Conservation (phyloP, 495 filamentous ascomycete genomes). For the Delitschia confertaspora region DNA sequence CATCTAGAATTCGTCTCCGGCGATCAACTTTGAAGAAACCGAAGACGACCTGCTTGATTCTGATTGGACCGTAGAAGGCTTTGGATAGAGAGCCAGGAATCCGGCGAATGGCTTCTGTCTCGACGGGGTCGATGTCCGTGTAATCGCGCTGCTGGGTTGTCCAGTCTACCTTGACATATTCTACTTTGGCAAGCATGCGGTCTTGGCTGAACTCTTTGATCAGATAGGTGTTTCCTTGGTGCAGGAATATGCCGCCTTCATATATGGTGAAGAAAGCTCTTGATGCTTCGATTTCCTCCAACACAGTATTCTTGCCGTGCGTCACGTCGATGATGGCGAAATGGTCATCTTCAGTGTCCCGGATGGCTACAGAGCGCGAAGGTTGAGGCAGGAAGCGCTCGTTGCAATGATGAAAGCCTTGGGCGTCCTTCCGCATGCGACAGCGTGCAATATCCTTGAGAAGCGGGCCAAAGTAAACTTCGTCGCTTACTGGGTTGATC, state of each 20-base stretch:
- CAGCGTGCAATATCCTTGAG: conserved; percentile 64
- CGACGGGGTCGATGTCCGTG: conserved; percentile 88
- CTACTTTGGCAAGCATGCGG: conserved; percentile 61
- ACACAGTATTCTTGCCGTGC: conserved; percentile 67
- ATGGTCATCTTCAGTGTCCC: conserved; percentile 85
- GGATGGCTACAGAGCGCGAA: conserved; percentile 73
- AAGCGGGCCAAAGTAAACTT: conserved; percentile 68
- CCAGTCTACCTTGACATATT: conserved; percentile 88
- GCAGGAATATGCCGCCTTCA: conserved; percentile 94
- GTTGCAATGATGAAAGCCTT: conserved; percentile 84
- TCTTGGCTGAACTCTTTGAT: conserved; percentile 82
- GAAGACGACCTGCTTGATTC: conserved; percentile 76
- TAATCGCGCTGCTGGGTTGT: conserved; percentile 87
- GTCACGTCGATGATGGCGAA: conserved; percentile 91
- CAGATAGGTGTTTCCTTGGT: conserved; percentile 86
- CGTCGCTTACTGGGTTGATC: conserved; percentile 67
- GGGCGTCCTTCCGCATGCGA: conserved; percentile 60
- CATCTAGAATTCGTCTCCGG: conserved; percentile 74
- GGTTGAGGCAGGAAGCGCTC: conserved; percentile 81
- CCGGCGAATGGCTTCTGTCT: conserved; percentile 71
- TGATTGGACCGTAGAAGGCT: conserved; percentile 78
- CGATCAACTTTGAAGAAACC: conserved; percentile 95
- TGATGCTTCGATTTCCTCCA: conserved; percentile 94
- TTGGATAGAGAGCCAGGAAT: conserved; percentile 49
- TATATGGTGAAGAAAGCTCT: conserved; percentile 94